A percentile compares a stretch with the other conserved stretches of the same genome.
Evolutionary conservation across 306 rosid species (phyloP).

Genomic region (Ormosia emarginata): DNA sequence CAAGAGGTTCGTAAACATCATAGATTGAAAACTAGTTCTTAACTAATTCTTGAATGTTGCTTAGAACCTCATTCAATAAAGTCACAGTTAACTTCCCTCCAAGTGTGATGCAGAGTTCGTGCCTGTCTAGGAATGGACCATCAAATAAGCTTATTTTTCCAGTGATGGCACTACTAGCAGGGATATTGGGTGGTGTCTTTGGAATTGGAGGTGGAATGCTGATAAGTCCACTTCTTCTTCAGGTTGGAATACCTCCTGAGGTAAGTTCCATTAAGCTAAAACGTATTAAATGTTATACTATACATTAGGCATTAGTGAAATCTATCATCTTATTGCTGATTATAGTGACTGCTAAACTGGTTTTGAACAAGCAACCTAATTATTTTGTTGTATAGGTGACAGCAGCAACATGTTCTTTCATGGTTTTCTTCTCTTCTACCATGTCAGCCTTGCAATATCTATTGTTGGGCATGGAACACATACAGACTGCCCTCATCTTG

Average conservation of each 20-base stretch:
- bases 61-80: background rate
- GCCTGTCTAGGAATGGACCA: constrained; percentile 20
- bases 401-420: constrained; percentile 92
- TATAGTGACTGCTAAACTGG: background rate
- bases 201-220: constrained; percentile 95
- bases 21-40: background rate
- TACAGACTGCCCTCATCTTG: constrained; percentile 45
- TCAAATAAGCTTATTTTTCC: constrained; percentile 60
- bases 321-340: background rate
- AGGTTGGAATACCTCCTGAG: constrained; percentile 69
- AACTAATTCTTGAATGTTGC: background rate
- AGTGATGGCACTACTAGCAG: constrained; percentile 62
- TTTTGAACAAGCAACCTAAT: background rate
- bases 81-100: background rate
- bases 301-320: background rate
- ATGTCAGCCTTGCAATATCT: constrained; percentile 83
- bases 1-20: constrained; percentile 42
- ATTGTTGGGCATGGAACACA: constrained; percentile 70
- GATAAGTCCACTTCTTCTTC: constrained; percentile 84
- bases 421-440: constrained; percentile 85
- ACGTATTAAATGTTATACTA: background rate
- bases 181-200: constrained; percentile 75
- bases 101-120: constrained; percentile 34
- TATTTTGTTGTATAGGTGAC: constrained; percentile 46
- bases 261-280: constrained; percentile 14